Base-by-base conservation (phyloP, 805 yeast species). In the Isabelozyma gotoi region DNA sequence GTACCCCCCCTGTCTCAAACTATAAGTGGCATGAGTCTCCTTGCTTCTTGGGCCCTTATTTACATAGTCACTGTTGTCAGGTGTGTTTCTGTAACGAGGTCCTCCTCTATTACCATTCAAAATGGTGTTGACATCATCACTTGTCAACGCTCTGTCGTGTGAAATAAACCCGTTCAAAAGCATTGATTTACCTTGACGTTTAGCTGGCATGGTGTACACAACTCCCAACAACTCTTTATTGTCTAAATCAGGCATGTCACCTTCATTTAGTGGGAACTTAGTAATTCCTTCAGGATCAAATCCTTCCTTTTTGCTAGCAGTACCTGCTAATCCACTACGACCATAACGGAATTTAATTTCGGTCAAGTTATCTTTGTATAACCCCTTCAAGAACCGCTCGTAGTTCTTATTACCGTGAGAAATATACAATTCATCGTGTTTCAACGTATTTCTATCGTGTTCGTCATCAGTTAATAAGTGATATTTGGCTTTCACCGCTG, bases 111-210 rank as follows among this genome's bases (percentile, higher is more conserved):
- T 42, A 40, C 51, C 62, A 27, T 80, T 81, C 52, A 81, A 76
- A 24, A 74, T 55, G 8, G 75, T 67, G 48, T 84, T 88, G 43
- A 74, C 77, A 53, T 91, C 97, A 38, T 83, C 84, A 33, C 77
- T 79, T 4, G 81, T 80, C 37, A 92, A 68, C 6, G 83, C 82
- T 15, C 74, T 72, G 29, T 67, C 66, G 46, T 82, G 84, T 4
- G 89, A 77, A 46, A 81, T 80, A 56, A 72, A 88, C 0, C 97
- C 97, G 37, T 83, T 85, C 49, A 92, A 63, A 17, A 92, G 69
- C 85, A 94, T 86, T 1, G 96, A 85, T 59, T 92, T 94, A 24
- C 89, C 84, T 11, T 65, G 72, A 32, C 68, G 69, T 46, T 76
- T 70, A 2, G 73, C 66, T 3, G 96, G 92, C 77, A 84, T 76